Base-by-base conservation (phyloP, 2,329 filamentous ascomycete genomes). In the Botrytis pseudocinerea region DNA sequence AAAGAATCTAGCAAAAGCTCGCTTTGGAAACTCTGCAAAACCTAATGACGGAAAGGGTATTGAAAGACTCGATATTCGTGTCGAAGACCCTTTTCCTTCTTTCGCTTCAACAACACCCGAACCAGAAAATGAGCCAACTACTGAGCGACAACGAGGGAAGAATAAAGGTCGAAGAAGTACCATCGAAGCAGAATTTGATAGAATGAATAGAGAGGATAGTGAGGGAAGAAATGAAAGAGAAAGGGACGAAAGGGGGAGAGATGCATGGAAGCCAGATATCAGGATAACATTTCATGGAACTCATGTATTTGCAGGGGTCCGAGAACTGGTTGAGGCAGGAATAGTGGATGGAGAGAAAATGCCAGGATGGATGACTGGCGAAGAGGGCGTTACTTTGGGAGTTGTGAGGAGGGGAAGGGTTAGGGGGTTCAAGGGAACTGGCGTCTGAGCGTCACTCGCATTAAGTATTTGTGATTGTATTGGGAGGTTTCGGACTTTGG, bases 331-430 rank as follows among this genome's bases (percentile, higher is more conserved):
- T 0, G 93, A 97, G 81, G 83, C 88, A 25, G 93, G 93, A 0
- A 86, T 93, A 69, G 84, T 97, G 40, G 90, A 97, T 79, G 91
- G 93, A 1, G 87, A 90, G 78, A 88, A 85, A 71, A 95, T 97
- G 92, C 94, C 94, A 0, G 92, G 92, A 0, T 97, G 94, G 93
- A 91, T 97, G 91, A 96, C 93, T 1, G 94, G 94, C 2, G 94
- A 97, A 79, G 92, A 94, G 62, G 92, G 91, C 0, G 90, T 96
- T 8, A 96, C 92, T 70, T 86, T 90, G 54, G 92, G 93, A 0
- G 87, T 89, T 42, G 89, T 97, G 6, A 87, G 86, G 76, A 82
- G 89, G 73, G 93, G 93, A 2, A 85, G 90, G 75, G 89, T 94
- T 78, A 83, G 83, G 61, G 88, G 87, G 1, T 83, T 87, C 78